Evolutionary conservation across 306 rosid genomes (phyloP).

Genomic region (Pyrus pyrifolia): DNA sequence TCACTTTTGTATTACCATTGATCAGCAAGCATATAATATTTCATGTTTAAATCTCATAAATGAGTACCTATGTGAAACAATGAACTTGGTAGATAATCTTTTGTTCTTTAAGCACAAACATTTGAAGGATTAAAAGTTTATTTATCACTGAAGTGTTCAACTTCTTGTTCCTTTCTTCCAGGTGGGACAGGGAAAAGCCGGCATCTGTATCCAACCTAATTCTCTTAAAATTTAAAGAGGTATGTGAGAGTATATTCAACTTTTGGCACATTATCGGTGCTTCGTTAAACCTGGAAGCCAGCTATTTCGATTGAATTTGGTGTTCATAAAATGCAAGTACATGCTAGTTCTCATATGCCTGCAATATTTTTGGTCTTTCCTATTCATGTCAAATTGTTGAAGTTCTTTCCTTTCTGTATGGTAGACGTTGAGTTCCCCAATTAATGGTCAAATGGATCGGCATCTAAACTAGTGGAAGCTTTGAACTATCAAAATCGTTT

Average conservation of each 20-base stretch:
- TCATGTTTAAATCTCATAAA: neutral
- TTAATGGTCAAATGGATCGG: neutral
- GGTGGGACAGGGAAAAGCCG: constrained; percentile 81
- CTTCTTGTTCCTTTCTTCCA: constrained; percentile 16
- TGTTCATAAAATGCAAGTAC: neutral
- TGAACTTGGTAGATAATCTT: neutral
- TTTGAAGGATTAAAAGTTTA: no score
- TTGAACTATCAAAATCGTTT: neutral
- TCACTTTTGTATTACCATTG: neutral
- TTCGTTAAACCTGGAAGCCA: neutral
- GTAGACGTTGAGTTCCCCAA: neutral
- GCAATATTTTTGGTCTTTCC: neutral
- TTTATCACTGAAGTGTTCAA: constrained; percentile 7
- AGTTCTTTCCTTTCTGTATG: neutral
- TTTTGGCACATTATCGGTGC: neutral
- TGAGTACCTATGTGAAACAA: neutral
- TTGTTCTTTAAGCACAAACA: neutral
- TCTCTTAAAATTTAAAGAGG: constrained; percentile 86
- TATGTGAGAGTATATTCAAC: constrained; percentile 12
- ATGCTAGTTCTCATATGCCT: neutral
- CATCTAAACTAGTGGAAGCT: neutral
- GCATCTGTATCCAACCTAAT: constrained; percentile 71
- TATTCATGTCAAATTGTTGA: neutral
- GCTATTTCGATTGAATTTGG: neutral
- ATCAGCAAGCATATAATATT: neutral